Evolutionary conservation across 2,329 filamentous ascomycete species (phyloP).

Genomic region (Volutella citrinella): DNA sequence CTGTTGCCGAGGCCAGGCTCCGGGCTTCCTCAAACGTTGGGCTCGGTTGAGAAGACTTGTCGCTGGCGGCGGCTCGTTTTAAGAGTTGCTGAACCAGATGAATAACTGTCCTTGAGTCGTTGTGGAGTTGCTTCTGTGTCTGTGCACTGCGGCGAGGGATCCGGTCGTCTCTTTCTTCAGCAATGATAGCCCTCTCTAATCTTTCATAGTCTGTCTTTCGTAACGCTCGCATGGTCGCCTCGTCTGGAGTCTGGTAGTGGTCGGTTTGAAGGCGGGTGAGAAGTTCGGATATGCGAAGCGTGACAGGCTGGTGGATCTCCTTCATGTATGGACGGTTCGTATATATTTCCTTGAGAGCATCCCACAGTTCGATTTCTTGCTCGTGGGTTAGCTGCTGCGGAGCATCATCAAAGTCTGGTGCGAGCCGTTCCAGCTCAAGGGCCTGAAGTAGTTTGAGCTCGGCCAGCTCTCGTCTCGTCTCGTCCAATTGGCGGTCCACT

Average conservation of each 20-base stretch:
- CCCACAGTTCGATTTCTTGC: conserved; percentile 33
- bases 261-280: conserved; percentile 25
- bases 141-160: conserved; percentile 20
- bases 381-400: conserved; percentile 16
- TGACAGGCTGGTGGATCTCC: conserved; percentile 30
- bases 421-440: conserved; percentile 16
- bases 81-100: conserved; percentile 30
- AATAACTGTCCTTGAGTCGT: conserved; percentile 23
- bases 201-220: conserved; percentile 27
- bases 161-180: conserved; percentile 24
- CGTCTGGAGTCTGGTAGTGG: conserved; percentile 25
- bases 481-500: conserved; percentile 59
- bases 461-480: conserved; percentile 47
- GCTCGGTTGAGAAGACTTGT: conserved; percentile 17
- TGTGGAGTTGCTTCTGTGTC: conserved; percentile 25
- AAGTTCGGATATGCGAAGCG: conserved; percentile 24
- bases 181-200: conserved; percentile 27
- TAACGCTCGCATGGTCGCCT: conserved; percentile 16
- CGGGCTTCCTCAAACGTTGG: conserved; percentile 29
- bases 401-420: conserved; percentile 7
- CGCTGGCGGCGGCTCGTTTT: conserved; percentile 22
- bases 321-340: conserved; percentile 34
- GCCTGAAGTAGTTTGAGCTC: conserved; percentile 33
- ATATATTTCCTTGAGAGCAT: conserved; percentile 28
- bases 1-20: conserved; percentile 14